Conservation (phyloP, 2,329 filamentous ascomycete genomes). For the Penicillium glabrum region DNA sequence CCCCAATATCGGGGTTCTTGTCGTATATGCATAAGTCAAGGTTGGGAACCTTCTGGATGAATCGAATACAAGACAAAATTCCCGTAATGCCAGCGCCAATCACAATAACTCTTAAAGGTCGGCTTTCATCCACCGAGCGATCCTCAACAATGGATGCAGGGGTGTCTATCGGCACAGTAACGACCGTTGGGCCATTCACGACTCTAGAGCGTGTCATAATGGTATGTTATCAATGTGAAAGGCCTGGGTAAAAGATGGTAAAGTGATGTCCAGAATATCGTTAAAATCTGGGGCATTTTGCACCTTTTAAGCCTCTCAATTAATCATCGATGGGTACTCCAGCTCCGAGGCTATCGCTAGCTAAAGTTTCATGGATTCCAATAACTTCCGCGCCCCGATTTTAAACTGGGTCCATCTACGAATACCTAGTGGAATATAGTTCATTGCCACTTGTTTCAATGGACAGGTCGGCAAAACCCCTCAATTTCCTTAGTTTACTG, state of each 20-base stretch:
- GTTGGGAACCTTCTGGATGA: slow-evolving; percentile 39
- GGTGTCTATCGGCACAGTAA: background rate
- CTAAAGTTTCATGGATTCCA: background rate
- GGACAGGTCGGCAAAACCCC: background rate
- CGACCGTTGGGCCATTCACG: background rate
- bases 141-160: slow-evolving; percentile 22
- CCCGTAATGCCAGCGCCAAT: slow-evolving; percentile 43
- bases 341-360: background rate
- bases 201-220: background rate
- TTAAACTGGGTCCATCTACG: background rate
- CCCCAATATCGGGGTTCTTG: slow-evolving; percentile 35
- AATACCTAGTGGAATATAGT: background rate
- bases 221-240: background rate
- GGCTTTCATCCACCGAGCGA: slow-evolving; percentile 33
- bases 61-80: slow-evolving; percentile 38
- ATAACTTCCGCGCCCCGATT: background rate
- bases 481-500: background rate
- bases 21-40: slow-evolving; percentile 37
- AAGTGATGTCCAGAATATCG: background rate
- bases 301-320: background rate
- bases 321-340: background rate
- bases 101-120: slow-evolving; percentile 35
- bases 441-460: background rate
- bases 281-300: background rate
- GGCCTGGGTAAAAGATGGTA: background rate